Evolutionary conservation across 768 basidiomycete genomes (phyloP).

Genomic region (Lactifluus volemus): DNA sequence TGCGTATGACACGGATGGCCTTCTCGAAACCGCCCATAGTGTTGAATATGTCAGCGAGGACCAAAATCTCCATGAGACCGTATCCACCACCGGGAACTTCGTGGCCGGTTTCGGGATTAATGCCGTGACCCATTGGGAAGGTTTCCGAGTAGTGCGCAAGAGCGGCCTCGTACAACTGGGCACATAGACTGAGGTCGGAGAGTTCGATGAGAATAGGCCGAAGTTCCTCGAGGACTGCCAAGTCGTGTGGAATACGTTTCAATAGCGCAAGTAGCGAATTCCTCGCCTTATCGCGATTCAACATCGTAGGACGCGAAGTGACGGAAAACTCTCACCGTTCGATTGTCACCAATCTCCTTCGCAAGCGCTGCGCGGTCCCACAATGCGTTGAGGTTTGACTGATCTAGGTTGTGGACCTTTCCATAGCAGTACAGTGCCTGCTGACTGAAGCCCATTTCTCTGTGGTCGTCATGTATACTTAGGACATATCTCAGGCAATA

Average conservation of each 20-base stretch:
- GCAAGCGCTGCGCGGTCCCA: slow-evolving; percentile 87
- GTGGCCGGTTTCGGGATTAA: slow-evolving; percentile 21
- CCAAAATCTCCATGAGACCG: slow-evolving; percentile 61
- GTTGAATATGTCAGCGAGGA: slow-evolving; percentile 79
- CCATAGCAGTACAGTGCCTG: slow-evolving; percentile 90
- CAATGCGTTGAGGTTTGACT: slow-evolving; percentile 72
- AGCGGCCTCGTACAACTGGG: slow-evolving; percentile 60
- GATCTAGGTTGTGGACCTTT: slow-evolving; percentile 72
- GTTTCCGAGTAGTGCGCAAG: slow-evolving; percentile 55
- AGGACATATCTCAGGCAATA: neutral
- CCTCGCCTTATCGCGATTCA: slow-evolving; percentile 36
- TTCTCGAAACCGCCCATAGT: slow-evolving; percentile 56
- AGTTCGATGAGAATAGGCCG: slow-evolving; percentile 70
- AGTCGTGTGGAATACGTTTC: slow-evolving; percentile 68
- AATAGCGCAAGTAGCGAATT: slow-evolving; percentile 63
- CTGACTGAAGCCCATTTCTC: slow-evolving; percentile 64
- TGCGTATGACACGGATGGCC: slow-evolving; percentile 59
- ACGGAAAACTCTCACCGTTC: slow-evolving; percentile 40
- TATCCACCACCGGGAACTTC: slow-evolving; percentile 34
- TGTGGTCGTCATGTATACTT: slow-evolving; percentile 20
- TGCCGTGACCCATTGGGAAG: slow-evolving; percentile 43
- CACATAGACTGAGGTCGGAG: slow-evolving; percentile 55
- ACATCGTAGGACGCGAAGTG: neutral
- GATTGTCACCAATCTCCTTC: slow-evolving; percentile 61
- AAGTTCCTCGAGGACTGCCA: slow-evolving; percentile 70